Evolutionary conservation across 2,329 filamentous ascomycete species (phyloP), one percentile per base, ranked within the genome.

Genomic region (Cyphellophora attinorum): DNA sequence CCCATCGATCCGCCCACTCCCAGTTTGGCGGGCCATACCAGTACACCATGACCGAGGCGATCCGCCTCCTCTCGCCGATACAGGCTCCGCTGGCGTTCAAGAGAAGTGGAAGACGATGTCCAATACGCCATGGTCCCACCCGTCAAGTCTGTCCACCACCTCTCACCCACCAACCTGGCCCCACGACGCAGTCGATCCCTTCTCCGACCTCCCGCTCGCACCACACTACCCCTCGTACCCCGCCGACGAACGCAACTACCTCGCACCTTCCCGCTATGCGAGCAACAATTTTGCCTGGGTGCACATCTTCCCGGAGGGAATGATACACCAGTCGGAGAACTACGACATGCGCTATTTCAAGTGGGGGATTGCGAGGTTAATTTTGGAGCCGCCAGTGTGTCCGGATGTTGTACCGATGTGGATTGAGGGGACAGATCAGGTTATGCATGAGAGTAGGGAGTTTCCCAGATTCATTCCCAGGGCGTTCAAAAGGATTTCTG

Each of bases 231-330:
- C 42, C 5, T 48, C 48, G 5, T 76, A 74, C 4, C 86, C 84
- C 3, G 77, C 71, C 37, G 77, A 76, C 28, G 48, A 50, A 11
- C 82, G 89, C 58, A 61, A 59, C 23, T 82, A 85, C 54, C 65
- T 72, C 1, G 73, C 84, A 0, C 85, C 86, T 1, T 79, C 85
- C 2, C 72, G 77, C 31, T 88, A 82, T 55, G 58, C 74, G 2
- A 70, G 62, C 44, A 79, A 85, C 49, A 76, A 75, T 29, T 72
- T 83, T 56, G 75, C 76, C 29, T 98, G 91, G 91, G 67, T 98
- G 3, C 91, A 98, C 58, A 81, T 96, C 35, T 96, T 96, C 58
- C 91, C 91, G 10, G 91, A 98, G 61, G 91, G 86, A 31, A 85
- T 83, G 58, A 85, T 94, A 29, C 88, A 96, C 59, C 91, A 98